Conservation (phyloP, 2,329 filamentous ascomycete genomes). For the Fusarium sp. region DNA sequence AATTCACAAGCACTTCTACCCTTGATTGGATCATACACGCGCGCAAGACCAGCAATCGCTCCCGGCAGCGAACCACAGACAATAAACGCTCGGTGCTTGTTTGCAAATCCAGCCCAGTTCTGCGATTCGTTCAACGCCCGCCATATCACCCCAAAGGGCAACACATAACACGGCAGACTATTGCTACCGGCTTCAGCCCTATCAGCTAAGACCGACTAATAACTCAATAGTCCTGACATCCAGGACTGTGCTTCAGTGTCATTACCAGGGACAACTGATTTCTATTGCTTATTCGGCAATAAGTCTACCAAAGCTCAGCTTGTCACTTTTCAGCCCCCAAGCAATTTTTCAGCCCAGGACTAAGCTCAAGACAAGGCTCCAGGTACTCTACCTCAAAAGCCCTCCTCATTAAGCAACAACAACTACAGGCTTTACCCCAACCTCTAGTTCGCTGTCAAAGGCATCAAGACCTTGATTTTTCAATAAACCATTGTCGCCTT, state of each 20-base stretch:
- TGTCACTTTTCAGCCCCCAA: conserved; percentile 10
- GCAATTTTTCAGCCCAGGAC: conserved; percentile 7
- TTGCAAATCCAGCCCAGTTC: conserved; percentile 12
- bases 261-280: background rate
- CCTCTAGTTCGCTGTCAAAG: conserved; percentile 1
- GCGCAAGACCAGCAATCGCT: conserved; percentile 30
- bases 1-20: conserved; percentile 45
- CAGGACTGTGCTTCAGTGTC: background rate
- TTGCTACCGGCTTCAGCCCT: conserved; percentile 13
- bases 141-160: conserved; percentile 39
- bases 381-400: conserved; percentile 14
- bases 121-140: conserved; percentile 35
- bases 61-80: conserved; percentile 19
- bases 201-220: conserved; percentile 9
- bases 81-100: conserved; percentile 31
- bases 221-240: conserved; percentile 1
- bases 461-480: background rate
- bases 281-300: background rate
- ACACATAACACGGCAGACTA: conserved; percentile 23
- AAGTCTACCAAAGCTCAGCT: conserved; percentile 12
- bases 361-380: background rate
- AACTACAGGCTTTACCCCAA: conserved; percentile 4
- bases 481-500: conserved; percentile 1
- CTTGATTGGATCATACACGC: conserved; percentile 45
- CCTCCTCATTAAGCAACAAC: conserved; percentile 14